Percentiles rank a stretch among this genome's conserved stretches.
phyloP scores from a whole-genome alignment of 2,329 filamentous ascomycete genomes.

The Periconia macrospinosa region DNA sequence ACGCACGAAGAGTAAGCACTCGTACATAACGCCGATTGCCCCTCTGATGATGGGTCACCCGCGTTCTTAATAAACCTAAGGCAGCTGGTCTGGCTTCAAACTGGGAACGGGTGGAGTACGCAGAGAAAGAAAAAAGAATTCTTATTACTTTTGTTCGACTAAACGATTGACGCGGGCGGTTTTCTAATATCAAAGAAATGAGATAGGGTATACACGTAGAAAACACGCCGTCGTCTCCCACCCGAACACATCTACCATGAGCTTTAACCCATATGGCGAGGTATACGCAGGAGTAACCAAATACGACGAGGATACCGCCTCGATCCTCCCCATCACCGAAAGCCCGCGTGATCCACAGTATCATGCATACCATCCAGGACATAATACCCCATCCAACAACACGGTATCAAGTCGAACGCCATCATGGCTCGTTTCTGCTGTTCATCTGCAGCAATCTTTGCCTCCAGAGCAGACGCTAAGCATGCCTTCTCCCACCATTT shows the following conservation, averaged over 20 bases:
- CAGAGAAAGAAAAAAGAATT: background rate
- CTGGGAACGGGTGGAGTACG: background rate
- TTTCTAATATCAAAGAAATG: constrained; percentile 1
- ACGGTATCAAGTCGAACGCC: background rate
- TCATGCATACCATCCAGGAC: background rate
- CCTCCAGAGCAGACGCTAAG: background rate
- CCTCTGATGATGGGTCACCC: background rate
- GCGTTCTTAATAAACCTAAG: background rate
- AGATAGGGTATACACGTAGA: constrained; percentile 1
- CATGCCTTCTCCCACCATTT: background rate
- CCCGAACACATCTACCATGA: background rate
- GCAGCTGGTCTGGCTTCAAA: background rate
- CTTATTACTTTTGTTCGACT: background rate
- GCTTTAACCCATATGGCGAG: background rate
- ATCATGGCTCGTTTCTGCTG: constrained; percentile 5
- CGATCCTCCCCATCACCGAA: constrained; percentile 1
- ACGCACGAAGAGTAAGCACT: background rate
- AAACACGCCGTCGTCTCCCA: background rate
- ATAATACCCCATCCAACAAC: background rate
- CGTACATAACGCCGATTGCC: background rate
- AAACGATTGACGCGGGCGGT: background rate
- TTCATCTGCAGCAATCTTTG: background rate
- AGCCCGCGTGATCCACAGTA: constrained; percentile 1
- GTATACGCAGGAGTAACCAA: constrained; percentile 5
- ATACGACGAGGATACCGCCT: background rate